Evolutionary conservation across 78 protist genomes (phyloP), one percentile per base, ranked within the genome.

Genomic region (Carpediemonas membranifera): DNA sequence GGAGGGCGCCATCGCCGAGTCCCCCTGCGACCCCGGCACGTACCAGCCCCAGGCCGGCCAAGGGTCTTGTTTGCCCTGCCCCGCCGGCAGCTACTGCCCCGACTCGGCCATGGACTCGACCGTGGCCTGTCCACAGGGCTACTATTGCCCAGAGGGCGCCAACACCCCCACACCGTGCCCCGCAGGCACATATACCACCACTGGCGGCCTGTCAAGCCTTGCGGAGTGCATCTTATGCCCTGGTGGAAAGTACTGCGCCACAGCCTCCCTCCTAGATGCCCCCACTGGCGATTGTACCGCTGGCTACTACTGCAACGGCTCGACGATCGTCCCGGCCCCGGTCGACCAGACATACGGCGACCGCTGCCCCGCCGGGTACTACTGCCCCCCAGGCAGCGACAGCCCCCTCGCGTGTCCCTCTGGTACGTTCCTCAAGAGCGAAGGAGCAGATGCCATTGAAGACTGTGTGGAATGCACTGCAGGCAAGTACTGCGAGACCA

Each of bases 331-430:
- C 25, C 39, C 5, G 5, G 19, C 3, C 7, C 19, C 37, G 64
- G 19, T 59, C 39, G 19, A 59, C 9, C 64, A n/a, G n/a, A 2
- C 16, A 7, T 37, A 35, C 51, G 67, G 81, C 51, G 30, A 24
- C 33, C 16, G 63, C n/a, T 77, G 76, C 59, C 30, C 15, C 19
- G 57, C 67, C 16, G 76, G 76, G 7, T 71, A 27, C 30, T 61
- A 44, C 57, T 71, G 76, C 33, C 52, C 76, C 39, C 41, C 2
- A 9, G 37, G 37, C 50, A 61, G 33, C 50, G 16, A 13, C 47
- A 18, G 15, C 25, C 25, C 7, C 25, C 3, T 15, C 54, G 25
- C 54, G 25, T 50, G 54, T 19, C 54, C 54, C 25, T 3, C 54
- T 3, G 54, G 54, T 19, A 3, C 25, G 54, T 50, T 50, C 54